Evolutionary conservation across 208 protist species (phyloP).

Genomic region (Leishmania mexicana): DNA sequence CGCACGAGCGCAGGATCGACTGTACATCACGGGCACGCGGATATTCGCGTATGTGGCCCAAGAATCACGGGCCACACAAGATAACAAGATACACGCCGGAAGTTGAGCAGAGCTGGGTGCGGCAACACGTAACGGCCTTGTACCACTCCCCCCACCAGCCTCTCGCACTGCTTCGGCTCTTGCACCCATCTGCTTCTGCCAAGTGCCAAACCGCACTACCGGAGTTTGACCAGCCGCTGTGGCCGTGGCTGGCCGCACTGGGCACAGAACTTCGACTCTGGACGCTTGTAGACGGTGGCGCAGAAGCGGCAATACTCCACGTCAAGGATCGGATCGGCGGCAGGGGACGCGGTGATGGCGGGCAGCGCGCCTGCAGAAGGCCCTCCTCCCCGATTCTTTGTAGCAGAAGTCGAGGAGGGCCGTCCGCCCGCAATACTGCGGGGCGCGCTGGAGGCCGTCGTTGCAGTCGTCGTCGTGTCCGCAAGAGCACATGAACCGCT

Average conservation of each 20-base stretch:
- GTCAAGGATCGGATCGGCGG: slow-evolving; percentile 9
- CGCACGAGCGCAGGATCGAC: background rate
- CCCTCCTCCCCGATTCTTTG: background rate
- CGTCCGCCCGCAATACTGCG: background rate
- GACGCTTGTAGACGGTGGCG: slow-evolving; percentile 51
- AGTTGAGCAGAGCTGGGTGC: background rate
- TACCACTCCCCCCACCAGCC: background rate
- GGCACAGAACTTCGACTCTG: slow-evolving; percentile 55
- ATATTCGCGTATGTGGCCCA: background rate
- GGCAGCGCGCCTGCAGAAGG: background rate
- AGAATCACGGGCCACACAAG: background rate
- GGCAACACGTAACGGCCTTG: background rate
- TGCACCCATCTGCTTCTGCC: background rate
- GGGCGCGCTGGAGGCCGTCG: background rate
- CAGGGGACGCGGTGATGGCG: background rate
- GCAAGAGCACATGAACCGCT: background rate
- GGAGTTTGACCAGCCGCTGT: slow-evolving; percentile 13
- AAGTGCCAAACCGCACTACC: background rate
- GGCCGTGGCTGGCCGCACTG: slow-evolving; percentile 54
- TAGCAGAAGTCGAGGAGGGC: background rate
- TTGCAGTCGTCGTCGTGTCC: background rate
- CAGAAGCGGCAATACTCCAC: slow-evolving; percentile 50
- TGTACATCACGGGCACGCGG: background rate
- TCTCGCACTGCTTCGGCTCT: background rate
- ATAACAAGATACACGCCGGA: background rate